Evolutionary conservation across 108 stramenopile genomes (phyloP).

Genomic region (Epithemia pelagica): DNA sequence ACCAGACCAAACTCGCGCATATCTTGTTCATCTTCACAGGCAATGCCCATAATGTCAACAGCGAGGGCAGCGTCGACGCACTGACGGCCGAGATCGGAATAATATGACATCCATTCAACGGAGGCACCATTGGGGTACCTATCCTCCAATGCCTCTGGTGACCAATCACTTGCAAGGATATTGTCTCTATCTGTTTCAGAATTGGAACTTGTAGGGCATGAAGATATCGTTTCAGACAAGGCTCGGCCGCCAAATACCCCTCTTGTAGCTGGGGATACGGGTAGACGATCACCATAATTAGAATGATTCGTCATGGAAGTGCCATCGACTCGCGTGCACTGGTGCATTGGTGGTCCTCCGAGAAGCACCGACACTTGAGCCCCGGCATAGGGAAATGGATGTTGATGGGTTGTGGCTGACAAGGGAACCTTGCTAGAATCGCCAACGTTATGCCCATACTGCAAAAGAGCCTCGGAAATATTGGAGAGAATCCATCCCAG

Average conservation of each 20-base stretch:
- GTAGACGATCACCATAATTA: too few relatives aligned
- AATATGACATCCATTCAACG: conserved; percentile 19
- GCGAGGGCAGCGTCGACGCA: conserved; percentile 37
- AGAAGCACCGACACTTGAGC: conserved; percentile 43
- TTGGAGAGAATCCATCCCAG: conserved; percentile 29
- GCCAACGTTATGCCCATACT: conserved; percentile 7
- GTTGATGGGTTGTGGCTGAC: neutral
- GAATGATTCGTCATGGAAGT: conserved; percentile 2
- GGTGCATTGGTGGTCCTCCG: conserved; percentile 21
- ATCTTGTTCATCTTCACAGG: neutral
- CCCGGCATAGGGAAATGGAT: conserved; percentile 31
- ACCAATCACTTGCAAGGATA: neutral
- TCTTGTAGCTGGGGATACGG: neutral
- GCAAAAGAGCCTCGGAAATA: conserved; percentile 19
- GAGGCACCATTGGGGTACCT: conserved; percentile 2
- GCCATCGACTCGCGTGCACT: neutral
- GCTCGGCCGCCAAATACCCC: conserved; percentile 20
- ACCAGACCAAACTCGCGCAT: neutral
- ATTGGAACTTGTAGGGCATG: neutral
- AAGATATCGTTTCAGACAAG: too few relatives aligned
- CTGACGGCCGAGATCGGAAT: conserved; percentile 22
- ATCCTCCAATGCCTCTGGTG: conserved; percentile 8
- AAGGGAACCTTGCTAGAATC: neutral
- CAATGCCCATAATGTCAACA: conserved; percentile 33
- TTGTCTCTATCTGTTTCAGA: neutral